These are phyloP conservation scores for Acmispon strigosus DNA, from an alignment of 306 rosid species.

Conservation along the genomic window DNA sequence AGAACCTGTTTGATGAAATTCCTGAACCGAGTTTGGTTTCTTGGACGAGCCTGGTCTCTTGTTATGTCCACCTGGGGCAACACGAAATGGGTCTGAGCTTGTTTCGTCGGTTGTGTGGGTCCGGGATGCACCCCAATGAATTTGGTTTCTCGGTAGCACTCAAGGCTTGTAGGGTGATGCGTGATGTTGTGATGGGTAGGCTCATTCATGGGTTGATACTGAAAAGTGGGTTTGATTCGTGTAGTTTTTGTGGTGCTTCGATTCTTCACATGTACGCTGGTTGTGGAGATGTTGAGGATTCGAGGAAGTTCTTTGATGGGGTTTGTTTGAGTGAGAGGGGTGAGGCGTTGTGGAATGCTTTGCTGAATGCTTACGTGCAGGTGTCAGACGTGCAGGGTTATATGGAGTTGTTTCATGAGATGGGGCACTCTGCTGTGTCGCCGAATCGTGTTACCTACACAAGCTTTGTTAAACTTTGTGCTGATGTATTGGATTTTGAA, in stretches of 20 bases:
- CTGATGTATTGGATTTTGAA: slow-evolving; percentile 23
- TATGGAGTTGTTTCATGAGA: slow-evolving; percentile 18
- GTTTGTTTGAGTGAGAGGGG: slow-evolving; percentile 23
- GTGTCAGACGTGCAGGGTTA: slow-evolving; percentile 27
- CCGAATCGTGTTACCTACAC: slow-evolving; percentile 27
- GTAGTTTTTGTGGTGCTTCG: slow-evolving; percentile 22
- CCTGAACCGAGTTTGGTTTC: slow-evolving; percentile 41
- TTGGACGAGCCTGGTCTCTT: slow-evolving; percentile 40
- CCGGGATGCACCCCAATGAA: slow-evolving; percentile 33
- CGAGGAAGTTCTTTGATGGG: slow-evolving; percentile 34
- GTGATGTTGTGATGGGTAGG: slow-evolving; percentile 21
- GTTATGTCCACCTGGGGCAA: slow-evolving; percentile 28
- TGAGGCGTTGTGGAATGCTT: slow-evolving; percentile 36
- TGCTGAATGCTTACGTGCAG: slow-evolving; percentile 31
- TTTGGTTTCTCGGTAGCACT: slow-evolving; percentile 38
- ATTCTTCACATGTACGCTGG: slow-evolving; percentile 33
- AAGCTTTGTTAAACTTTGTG: slow-evolving; percentile 28
- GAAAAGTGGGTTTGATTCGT: slow-evolving; percentile 29
- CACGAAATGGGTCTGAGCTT: slow-evolving; percentile 23
- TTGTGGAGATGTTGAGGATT: slow-evolving; percentile 22
- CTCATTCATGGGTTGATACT: slow-evolving; percentile 33
- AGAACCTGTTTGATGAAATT: slow-evolving; percentile 33
- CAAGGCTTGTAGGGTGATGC: slow-evolving; percentile 34
- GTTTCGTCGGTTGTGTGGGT: slow-evolving; percentile 21
- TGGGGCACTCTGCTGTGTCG: slow-evolving; percentile 12